Conservation (phyloP, 306 rosid genomes). For the Prosopis cineraria region DNA sequence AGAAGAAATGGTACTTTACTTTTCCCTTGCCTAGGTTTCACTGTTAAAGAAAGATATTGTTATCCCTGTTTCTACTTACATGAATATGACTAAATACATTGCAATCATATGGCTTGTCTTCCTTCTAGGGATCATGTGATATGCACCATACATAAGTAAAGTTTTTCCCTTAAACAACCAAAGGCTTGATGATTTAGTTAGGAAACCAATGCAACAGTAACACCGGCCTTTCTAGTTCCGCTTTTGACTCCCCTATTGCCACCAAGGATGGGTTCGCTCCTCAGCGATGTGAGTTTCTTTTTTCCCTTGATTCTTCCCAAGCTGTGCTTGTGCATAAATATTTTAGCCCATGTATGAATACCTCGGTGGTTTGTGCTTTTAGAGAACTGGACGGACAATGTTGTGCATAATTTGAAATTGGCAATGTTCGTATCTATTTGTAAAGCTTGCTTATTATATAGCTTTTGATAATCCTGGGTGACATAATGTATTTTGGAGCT, state of each 20-base stretch:
- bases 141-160: not conserved
- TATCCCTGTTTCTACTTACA: not conserved
- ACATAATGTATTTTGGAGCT: not conserved
- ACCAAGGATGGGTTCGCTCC: constrained; percentile 82
- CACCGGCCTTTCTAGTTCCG: constrained; percentile 66
- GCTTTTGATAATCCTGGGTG: not conserved
- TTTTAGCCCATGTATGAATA: not conserved
- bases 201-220: constrained; percentile 52
- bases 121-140: not conserved
- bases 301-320: not conserved
- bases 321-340: not conserved
- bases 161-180: no score
- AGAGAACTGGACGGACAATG: not conserved
- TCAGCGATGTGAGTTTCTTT: constrained; percentile 69
- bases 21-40: not conserved
- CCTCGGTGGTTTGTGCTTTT: not conserved
- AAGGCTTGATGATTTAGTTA: constrained; percentile 96
- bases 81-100: not conserved
- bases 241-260: constrained; percentile 64
- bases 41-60: no score
- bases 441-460: not conserved
- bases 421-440: not conserved
- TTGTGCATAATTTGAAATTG: not conserved
- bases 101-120: not conserved
- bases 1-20: constrained; percentile 75